Base-by-base conservation (phyloP, 768 basidiomycete species). In the Auriscalpium orientale region DNA sequence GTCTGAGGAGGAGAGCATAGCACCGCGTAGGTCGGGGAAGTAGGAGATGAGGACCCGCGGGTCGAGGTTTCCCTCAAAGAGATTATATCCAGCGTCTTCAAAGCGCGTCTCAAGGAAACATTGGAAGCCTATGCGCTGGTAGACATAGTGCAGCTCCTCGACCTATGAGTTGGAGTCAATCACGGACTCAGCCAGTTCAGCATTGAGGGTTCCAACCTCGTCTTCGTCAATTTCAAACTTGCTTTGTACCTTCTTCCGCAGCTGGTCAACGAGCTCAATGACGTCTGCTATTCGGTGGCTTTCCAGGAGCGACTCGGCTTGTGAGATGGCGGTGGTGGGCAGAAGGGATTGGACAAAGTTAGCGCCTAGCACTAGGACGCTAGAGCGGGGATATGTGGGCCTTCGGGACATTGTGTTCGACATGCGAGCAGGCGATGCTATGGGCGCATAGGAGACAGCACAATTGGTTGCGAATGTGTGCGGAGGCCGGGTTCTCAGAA, bases 21-120 rank as follows among this genome's bases (percentile, higher is more conserved):
- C 71, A 18, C 87, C 88, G 33, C 85, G 77, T n/a, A 94, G 71
- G 57, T 84, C 78, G 8, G 89, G 84, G 63, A 84, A 95, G 67
- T 91, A 86, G 58, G 89, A 84, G 58, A 95, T 74, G 40, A 93
- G 76, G 3, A 94, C 67, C 13, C 92, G 81, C 0, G 92, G 90
- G 70, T 97, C 92, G n/a, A 91, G 71, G 46, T 85, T 81, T 37
- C 91, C 92, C 54, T 82, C 78, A 64, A 87, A 83, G 55, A 95
- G 78, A 63, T 89, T 79, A 59, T 79, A 80, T 16, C 85, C 87
- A 1, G 93, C 92, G 56, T 91, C 87, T 58, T 88, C 84, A 66
- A 97, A 95, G 50, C 84, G 74, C 0, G 90, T 91, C 67, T 91
- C 89, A 34, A 75, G 68, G 65, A 95, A 78, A 62, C 85, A 85